A percentile compares a stretch with the other conserved stretches of the same genome.
Conservation (phyloP, 169 alveolate species). For the Cryptosporidium sp. region DNA sequence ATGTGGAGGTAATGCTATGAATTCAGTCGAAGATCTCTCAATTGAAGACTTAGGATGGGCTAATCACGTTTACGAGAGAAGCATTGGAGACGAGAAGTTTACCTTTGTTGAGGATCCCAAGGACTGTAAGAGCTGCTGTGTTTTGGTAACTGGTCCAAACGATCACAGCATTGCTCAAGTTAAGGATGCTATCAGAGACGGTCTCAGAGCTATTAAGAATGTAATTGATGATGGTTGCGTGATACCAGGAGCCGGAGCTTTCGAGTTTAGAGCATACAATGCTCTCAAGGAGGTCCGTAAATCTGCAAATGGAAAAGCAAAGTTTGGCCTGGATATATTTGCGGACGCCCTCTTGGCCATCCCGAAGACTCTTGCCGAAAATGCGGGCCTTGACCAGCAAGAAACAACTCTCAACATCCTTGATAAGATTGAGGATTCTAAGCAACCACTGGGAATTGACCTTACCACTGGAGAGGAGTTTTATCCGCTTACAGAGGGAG, state of each 20-base stretch:
- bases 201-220: constrained; percentile 96
- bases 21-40: constrained; percentile 95
- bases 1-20: constrained; percentile 98
- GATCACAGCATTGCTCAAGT: constrained; percentile 93
- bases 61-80: constrained; percentile 93
- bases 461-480: constrained; percentile 92
- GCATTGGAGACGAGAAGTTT: constrained; percentile 97
- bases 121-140: constrained; percentile 96
- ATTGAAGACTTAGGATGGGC: constrained; percentile 97
- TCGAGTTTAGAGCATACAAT: constrained; percentile 93
- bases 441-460: constrained; percentile 95
- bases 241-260: constrained; percentile 99
- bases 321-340: constrained; percentile 95
- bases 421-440: constrained; percentile 88
- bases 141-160: constrained; percentile 97
- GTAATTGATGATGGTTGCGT: constrained; percentile 94
- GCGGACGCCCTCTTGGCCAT: constrained; percentile 95
- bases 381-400: constrained; percentile 96
- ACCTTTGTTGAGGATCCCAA: constrained; percentile 97
- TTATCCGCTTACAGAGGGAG: constrained; percentile 92
- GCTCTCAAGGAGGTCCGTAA: constrained; percentile 84
- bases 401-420: constrained; percentile 90
- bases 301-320: constrained; percentile 93
- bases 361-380: constrained; percentile 96
- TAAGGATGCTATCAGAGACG: constrained; percentile 98